Evolutionary conservation across 257 asterid genomes (phyloP).

Genomic region (Ligustrum vulgare): DNA sequence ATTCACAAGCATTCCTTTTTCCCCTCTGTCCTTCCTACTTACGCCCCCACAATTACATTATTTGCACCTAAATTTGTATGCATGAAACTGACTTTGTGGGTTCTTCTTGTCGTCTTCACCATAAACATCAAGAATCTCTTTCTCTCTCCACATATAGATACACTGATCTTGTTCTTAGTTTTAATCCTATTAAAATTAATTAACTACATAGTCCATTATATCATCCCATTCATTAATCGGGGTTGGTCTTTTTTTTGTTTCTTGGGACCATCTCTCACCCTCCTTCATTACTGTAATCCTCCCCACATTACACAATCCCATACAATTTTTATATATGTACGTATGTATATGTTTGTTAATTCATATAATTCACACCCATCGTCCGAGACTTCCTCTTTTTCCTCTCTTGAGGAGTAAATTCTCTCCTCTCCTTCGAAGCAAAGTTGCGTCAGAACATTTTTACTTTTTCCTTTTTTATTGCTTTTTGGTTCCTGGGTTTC

Average conservation of each 20-base stretch:
- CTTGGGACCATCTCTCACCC: slow-evolving; percentile 57
- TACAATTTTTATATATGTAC: slow-evolving; percentile 20
- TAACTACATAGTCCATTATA: slow-evolving; percentile 17
- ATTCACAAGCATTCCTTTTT: neutral
- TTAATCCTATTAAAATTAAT: slow-evolving; percentile 30
- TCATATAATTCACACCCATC: slow-evolving; percentile 30
- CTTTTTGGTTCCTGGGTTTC: slow-evolving; percentile 46
- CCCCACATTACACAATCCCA: slow-evolving; percentile 26
- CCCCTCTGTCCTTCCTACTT: neutral
- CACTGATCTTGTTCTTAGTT: slow-evolving; percentile 38
- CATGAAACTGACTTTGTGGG: slow-evolving; percentile 33
- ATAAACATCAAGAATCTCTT: slow-evolving; percentile 35
- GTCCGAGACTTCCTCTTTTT: slow-evolving; percentile 27
- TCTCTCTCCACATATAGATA: slow-evolving; percentile 30
- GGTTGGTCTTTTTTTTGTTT: slow-evolving; percentile 30
- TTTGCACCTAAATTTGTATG: slow-evolving; percentile 24
- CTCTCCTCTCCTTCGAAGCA: slow-evolving; percentile 60
- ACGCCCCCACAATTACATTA: slow-evolving; percentile 14
- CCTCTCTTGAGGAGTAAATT: slow-evolving; percentile 35
- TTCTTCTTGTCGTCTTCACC: slow-evolving; percentile 39
- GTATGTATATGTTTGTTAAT: slow-evolving; percentile 20
- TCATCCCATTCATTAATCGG: slow-evolving; percentile 20
- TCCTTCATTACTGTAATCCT: slow-evolving; percentile 36
- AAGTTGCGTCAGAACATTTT: slow-evolving; percentile 44
- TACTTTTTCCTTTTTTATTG: slow-evolving; percentile 27